phyloP scores from a whole-genome alignment of 768 basidiomycete genomes.

The Lanmaoa pseudosensibilis region DNA sequence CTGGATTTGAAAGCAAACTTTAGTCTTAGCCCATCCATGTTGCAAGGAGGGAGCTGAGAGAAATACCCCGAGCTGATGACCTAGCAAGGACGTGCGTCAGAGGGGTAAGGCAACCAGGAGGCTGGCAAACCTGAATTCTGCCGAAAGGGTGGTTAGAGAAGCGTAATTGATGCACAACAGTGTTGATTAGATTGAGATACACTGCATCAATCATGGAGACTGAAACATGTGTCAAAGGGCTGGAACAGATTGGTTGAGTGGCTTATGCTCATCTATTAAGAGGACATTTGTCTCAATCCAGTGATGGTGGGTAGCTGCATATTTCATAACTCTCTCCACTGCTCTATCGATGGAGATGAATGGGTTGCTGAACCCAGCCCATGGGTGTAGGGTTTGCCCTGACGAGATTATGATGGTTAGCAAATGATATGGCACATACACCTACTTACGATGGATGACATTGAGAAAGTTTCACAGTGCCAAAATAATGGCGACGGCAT shows the following conservation, averaged over 20 bases:
- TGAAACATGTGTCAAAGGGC: neutral
- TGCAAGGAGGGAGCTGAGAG: neutral
- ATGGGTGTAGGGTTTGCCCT: neutral
- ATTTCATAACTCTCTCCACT: neutral
- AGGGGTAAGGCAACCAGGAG: neutral
- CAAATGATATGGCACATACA: neutral
- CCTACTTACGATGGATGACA: neutral
- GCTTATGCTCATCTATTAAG: neutral
- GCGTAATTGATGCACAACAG: neutral
- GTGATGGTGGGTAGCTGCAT: neutral
- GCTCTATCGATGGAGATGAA: neutral
- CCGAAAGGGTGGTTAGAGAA: neutral
- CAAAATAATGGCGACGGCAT: too few species aligned
- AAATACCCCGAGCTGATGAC: neutral
- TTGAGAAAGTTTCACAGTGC: too few species aligned
- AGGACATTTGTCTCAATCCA: neutral
- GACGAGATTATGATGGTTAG: neutral
- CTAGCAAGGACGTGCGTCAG: neutral
- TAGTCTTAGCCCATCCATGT: neutral
- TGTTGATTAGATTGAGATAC: neutral
- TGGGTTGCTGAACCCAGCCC: neutral
- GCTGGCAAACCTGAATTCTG: neutral
- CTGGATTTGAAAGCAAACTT: neutral
- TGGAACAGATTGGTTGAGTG: neutral
- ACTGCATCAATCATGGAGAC: neutral